These are phyloP conservation scores for Corylus heterophylla DNA, from an alignment of 306 rosid genomes.

Conservation along the genomic window DNA sequence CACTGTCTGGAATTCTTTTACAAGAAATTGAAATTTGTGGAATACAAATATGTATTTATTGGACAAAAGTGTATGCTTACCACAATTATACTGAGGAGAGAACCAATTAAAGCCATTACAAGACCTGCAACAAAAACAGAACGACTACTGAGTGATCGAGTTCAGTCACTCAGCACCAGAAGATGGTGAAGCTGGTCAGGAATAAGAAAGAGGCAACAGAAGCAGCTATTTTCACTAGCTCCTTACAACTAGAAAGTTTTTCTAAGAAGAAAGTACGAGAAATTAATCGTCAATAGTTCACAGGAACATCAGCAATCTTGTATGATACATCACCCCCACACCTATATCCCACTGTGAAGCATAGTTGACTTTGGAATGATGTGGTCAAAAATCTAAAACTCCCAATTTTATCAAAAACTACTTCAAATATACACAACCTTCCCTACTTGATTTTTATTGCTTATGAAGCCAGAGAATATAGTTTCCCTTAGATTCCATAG, in stretches of 20 bases:
- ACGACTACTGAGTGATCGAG: not conserved
- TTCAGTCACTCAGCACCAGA: not conserved
- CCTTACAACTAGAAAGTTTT: not conserved
- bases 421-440: no score
- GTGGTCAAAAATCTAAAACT: not conserved
- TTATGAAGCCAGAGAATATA: not conserved
- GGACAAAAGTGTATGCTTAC: slow-evolving; percentile 41
- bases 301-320: not conserved
- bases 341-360: not conserved
- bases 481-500: not conserved
- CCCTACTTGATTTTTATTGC: not conserved
- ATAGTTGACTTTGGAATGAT: not conserved
- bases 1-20: not conserved
- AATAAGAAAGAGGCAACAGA: not conserved
- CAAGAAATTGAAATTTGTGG: not conserved
- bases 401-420: not conserved
- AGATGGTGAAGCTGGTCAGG: not conserved
- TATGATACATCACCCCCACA: not conserved
- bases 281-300: not conserved
- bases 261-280: not conserved
- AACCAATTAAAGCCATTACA: slow-evolving; percentile 79
- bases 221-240: not conserved
- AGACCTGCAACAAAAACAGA: slow-evolving; percentile 58
- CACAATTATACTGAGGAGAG: slow-evolving; percentile 63
- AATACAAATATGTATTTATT: not conserved